These are phyloP conservation scores for Plantago ovata DNA, from an alignment of 257 asterid species.

Conservation along the genomic window DNA sequence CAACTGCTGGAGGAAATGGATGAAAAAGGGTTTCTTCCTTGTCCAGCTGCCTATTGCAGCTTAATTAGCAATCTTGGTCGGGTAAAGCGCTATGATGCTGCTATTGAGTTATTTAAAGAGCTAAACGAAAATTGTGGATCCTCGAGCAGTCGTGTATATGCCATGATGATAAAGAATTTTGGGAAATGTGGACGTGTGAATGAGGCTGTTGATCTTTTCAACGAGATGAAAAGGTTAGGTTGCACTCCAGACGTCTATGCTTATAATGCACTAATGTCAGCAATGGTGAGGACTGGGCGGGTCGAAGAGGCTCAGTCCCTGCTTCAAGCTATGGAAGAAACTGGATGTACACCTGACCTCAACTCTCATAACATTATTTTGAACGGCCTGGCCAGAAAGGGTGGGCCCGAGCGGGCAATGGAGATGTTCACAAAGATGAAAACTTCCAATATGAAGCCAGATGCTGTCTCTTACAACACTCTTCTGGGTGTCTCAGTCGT, in stretches of 20 bases:
- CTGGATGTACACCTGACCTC: constrained; percentile 45
- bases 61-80: constrained; percentile 74
- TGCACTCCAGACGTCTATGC: constrained; percentile 51
- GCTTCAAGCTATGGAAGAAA: constrained; percentile 42
- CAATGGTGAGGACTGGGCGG: constrained; percentile 53
- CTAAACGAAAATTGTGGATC: constrained; percentile 54
- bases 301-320: constrained; percentile 48
- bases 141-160: constrained; percentile 55
- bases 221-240: constrained; percentile 50
- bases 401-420: constrained; percentile 45
- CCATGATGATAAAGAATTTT: constrained; percentile 54
- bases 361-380: constrained; percentile 47
- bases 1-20: constrained; percentile 92
- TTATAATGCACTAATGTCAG: constrained; percentile 63
- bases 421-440: constrained; percentile 49
- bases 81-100: constrained; percentile 79
- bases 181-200: constrained; percentile 49
- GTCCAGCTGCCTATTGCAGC: constrained; percentile 98
- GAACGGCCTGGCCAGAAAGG: constrained; percentile 48
- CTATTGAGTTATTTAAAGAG: constrained; percentile 50
- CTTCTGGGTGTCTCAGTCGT: constrained; percentile 54
- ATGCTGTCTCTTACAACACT: constrained; percentile 51
- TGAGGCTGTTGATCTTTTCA: constrained; percentile 50
- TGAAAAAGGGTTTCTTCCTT: constrained; percentile 88
- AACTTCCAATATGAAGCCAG: constrained; percentile 42